These are phyloP conservation scores for Wickerhamomyces sp. DNA, from an alignment of 1,139 yeast species.

Conservation along the genomic window DNA sequence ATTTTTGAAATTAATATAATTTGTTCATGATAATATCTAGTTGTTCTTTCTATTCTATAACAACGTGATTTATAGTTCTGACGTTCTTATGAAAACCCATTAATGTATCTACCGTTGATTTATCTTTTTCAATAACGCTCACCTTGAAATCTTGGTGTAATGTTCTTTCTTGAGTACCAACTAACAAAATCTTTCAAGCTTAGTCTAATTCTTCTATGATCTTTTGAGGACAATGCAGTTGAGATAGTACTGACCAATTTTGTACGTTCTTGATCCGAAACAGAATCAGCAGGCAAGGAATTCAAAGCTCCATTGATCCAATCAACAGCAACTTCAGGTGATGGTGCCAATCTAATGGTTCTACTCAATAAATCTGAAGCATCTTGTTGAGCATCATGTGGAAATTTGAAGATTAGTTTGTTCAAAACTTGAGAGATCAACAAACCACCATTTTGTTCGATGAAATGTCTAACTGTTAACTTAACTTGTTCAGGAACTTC, in stretches of 20 bases:
- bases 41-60: no score
- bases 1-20: no score
- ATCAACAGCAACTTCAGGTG: constrained; percentile 35
- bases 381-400: constrained; percentile 65
- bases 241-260: constrained; percentile 54
- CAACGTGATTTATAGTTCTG: no score
- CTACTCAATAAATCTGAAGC: constrained; percentile 72
- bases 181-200: constrained; percentile 70
- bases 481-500: constrained; percentile 54
- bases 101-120: background rate
- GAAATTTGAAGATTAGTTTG: constrained; percentile 71
- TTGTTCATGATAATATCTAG: no score
- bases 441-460: constrained; percentile 49
- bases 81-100: no score
- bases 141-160: constrained; percentile 41
- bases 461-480: constrained; percentile 38
- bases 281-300: constrained; percentile 52
- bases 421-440: constrained; percentile 50
- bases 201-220: constrained; percentile 66
- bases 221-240: constrained; percentile 61
- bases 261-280: constrained; percentile 58
- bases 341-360: constrained; percentile 46
- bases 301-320: constrained; percentile 61
- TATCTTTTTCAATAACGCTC: constrained; percentile 2
- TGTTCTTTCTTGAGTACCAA: constrained; percentile 80